These are phyloP conservation scores for Phlegmacium glaucopus DNA, from an alignment of 768 basidiomycete species.

Conservation along the genomic window DNA sequence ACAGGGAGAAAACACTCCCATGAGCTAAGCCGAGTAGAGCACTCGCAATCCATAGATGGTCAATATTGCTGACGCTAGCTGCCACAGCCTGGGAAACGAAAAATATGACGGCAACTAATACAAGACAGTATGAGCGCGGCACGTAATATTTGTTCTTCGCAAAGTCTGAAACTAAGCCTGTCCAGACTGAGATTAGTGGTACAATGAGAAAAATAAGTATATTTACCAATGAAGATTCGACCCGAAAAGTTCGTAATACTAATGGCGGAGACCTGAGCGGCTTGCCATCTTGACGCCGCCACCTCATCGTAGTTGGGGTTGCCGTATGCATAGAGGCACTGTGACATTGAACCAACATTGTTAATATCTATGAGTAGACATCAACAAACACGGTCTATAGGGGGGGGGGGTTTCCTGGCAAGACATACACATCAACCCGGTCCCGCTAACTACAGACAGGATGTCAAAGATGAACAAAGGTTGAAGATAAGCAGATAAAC, in stretches of 20 bases:
- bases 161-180: slow-evolving; percentile 71
- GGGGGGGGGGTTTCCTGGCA: background rate
- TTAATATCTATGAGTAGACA: slow-evolving; percentile 58
- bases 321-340: slow-evolving; percentile 56
- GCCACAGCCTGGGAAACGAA: slow-evolving; percentile 69
- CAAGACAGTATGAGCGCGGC: slow-evolving; percentile 69
- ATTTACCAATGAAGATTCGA: slow-evolving; percentile 68
- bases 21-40: slow-evolving; percentile 61
- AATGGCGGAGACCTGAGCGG: slow-evolving; percentile 78
- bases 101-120: slow-evolving; percentile 63
- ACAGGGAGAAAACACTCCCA: slow-evolving; percentile 67
- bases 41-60: slow-evolving; percentile 61
- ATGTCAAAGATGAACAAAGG: background rate
- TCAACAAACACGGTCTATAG: slow-evolving; percentile 24
- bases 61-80: slow-evolving; percentile 51
- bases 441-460: slow-evolving; percentile 56
- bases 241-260: slow-evolving; percentile 81
- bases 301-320: slow-evolving; percentile 62
- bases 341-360: slow-evolving; percentile 79
- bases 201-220: background rate
- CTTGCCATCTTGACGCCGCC: slow-evolving; percentile 72
- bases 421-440: slow-evolving; percentile 76
- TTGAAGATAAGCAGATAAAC: slow-evolving; percentile 18
- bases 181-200: background rate
- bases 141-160: slow-evolving; percentile 50